Evolutionary conservation across 768 basidiomycete genomes (phyloP).

Genomic region (Tricholomella constricta): DNA sequence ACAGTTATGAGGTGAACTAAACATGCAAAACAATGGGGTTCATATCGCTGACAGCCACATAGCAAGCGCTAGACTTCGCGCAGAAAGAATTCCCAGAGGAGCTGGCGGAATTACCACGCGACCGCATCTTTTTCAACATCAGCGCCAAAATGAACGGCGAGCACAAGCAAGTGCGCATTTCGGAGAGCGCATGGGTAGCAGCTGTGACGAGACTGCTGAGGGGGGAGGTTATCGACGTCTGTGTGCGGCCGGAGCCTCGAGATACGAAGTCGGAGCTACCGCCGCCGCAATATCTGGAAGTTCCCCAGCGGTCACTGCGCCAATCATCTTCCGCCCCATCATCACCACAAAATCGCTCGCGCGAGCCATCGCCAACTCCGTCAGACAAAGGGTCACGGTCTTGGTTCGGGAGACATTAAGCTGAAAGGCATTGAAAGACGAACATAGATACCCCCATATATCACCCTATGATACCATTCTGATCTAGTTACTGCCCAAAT

Average conservation of each 20-base stretch:
- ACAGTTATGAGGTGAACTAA: slow-evolving; percentile 42
- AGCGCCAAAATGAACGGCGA: slow-evolving; percentile 32
- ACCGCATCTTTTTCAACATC: slow-evolving; percentile 47
- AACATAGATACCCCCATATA: neutral
- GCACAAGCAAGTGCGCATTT: slow-evolving; percentile 47
- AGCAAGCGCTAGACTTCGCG: slow-evolving; percentile 55
- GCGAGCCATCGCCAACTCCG: slow-evolving; percentile 22
- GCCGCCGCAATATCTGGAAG: slow-evolving; percentile 49
- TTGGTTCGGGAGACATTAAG: slow-evolving; percentile 21
- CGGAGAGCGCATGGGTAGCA: slow-evolving; percentile 50
- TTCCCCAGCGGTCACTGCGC: slow-evolving; percentile 22
- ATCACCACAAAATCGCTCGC: slow-evolving; percentile 19
- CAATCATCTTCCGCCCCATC: slow-evolving; percentile 27
- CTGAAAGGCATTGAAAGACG: neutral
- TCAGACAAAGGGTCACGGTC: slow-evolving; percentile 13
- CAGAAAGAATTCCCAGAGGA: slow-evolving; percentile 49
- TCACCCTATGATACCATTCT: neutral
- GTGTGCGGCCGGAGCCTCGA: slow-evolving; percentile 30
- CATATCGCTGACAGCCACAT: neutral
- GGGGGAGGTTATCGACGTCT: slow-evolving; percentile 51
- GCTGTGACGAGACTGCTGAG: slow-evolving; percentile 41
- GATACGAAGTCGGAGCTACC: slow-evolving; percentile 30
- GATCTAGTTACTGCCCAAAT: neutral
- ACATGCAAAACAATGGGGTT: neutral
- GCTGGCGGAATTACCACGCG: slow-evolving; percentile 37